These are phyloP conservation scores for Pseudogymnoascus sp. DNA, from an alignment of 2,329 filamentous ascomycete genomes.

Conservation along the genomic window DNA sequence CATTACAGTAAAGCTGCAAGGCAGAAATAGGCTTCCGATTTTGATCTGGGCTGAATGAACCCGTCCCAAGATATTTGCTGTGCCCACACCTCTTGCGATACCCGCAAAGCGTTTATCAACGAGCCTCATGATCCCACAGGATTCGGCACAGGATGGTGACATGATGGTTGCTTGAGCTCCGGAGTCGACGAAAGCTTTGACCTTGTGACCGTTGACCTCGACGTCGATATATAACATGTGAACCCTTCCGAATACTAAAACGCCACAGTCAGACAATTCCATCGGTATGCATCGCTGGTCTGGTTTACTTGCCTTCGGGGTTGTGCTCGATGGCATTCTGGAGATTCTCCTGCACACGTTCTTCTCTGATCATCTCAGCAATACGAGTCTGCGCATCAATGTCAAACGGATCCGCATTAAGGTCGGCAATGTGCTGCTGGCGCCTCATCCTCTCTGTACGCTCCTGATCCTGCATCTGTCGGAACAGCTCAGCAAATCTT, in stretches of 20 bases:
- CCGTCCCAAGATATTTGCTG: slow-evolving; percentile 85
- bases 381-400: slow-evolving; percentile 85
- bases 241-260: slow-evolving; percentile 79
- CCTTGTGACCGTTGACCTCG: slow-evolving; percentile 82
- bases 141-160: slow-evolving; percentile 86
- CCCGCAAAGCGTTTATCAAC: slow-evolving; percentile 89
- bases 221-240: slow-evolving; percentile 96
- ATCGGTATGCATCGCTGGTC: neutral
- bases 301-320: slow-evolving; percentile 66
- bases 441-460: slow-evolving; percentile 67
- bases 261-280: slow-evolving; percentile 14
- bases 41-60: slow-evolving; percentile 94
- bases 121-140: slow-evolving; percentile 91
- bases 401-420: slow-evolving; percentile 94
- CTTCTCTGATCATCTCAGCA: slow-evolving; percentile 93
- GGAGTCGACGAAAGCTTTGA: slow-evolving; percentile 96
- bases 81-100: slow-evolving; percentile 87
- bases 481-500: slow-evolving; percentile 67
- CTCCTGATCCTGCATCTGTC: slow-evolving; percentile 61
- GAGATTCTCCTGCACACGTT: slow-evolving; percentile 88
- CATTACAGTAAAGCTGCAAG: slow-evolving; percentile 98
- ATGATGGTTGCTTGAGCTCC: slow-evolving; percentile 98
- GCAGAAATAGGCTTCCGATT: slow-evolving; percentile 77
- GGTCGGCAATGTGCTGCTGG: slow-evolving; percentile 70
- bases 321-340: slow-evolving; percentile 97